These are phyloP conservation scores for Venturia effusa DNA, from an alignment of 2,329 filamentous ascomycete species.

Conservation along the genomic window DNA sequence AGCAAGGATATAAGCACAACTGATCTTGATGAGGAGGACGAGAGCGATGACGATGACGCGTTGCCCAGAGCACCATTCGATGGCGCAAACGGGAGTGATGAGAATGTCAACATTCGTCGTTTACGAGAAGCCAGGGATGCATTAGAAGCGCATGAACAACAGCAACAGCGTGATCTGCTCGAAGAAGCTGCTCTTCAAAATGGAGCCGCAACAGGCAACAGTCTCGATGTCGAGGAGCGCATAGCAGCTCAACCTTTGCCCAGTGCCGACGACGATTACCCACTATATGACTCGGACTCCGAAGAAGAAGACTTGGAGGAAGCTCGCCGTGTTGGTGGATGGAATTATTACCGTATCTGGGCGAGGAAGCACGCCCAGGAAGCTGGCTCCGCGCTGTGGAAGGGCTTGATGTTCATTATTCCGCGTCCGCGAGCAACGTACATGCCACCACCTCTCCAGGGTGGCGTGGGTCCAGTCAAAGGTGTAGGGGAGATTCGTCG, in stretches of 20 bases:
- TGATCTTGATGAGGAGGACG: conserved; percentile 65
- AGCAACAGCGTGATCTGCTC: conserved; percentile 35
- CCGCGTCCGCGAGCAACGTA: conserved; percentile 31
- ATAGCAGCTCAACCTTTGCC: conserved; percentile 50
- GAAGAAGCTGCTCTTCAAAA: conserved; percentile 22
- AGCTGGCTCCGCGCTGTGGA: conserved; percentile 25
- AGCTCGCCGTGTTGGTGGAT: conserved; percentile 64
- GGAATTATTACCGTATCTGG: conserved; percentile 56
- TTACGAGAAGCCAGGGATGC: conserved; percentile 40
- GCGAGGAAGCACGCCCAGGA: conserved; percentile 39
- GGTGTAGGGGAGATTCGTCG: conserved; percentile 30
- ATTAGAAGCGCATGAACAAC: conserved; percentile 39
- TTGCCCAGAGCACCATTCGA: conserved; percentile 19
- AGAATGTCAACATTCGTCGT: conserved; percentile 34
- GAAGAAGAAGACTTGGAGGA: conserved; percentile 70
- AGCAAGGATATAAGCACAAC: conserved; percentile 68
- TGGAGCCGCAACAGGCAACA: conserved; percentile 21
- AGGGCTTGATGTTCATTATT: conserved; percentile 23
- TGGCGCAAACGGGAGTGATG: conserved; percentile 22
- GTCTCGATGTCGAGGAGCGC: conserved; percentile 72
- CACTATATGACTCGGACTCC: conserved; percentile 83
- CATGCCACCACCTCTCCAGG: conserved; percentile 28
- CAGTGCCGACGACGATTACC: conserved; percentile 54
- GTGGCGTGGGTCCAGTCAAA: conserved; percentile 34
- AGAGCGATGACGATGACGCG: conserved; percentile 46